A percentile compares a stretch with the other conserved stretches of the same genome.
Evolutionary conservation across 768 basidiomycete genomes (phyloP).

Genomic region (Xerocomus spinulosus): DNA sequence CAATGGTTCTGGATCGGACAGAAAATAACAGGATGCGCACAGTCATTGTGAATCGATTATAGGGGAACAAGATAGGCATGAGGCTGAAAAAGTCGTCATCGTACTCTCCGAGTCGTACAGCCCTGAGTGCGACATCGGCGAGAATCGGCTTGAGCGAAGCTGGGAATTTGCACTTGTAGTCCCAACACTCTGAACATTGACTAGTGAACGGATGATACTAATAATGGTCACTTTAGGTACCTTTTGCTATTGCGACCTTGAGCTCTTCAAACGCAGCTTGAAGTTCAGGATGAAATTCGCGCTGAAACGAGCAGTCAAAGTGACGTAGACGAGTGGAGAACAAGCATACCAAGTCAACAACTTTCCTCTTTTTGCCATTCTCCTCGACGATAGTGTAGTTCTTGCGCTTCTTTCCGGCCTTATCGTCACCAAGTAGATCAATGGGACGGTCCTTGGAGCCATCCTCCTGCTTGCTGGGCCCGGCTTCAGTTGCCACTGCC

Average conservation of each 20-base stretch:
- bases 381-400: conserved; percentile 49
- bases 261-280: conserved; percentile 58
- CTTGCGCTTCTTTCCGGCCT: conserved; percentile 49
- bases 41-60: conserved; percentile 93
- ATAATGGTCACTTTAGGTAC: conserved; percentile 27
- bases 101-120: conserved; percentile 82
- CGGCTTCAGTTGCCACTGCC: conserved; percentile 21
- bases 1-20: neutral
- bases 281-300: conserved; percentile 68
- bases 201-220: neutral
- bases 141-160: conserved; percentile 70
- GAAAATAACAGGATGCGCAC: conserved; percentile 37
- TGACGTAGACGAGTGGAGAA: neutral
- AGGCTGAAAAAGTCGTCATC: conserved; percentile 88
- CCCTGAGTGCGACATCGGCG: conserved; percentile 65
- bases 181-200: conserved; percentile 60
- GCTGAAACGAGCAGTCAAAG: conserved; percentile 30
- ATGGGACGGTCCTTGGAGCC: conserved; percentile 53
- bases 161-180: conserved; percentile 87
- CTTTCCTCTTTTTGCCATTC: conserved; percentile 66
- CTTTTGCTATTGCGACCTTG: conserved; percentile 54
- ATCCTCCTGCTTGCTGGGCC: conserved; percentile 30
- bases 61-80: conserved; percentile 85
- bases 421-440: conserved; percentile 37
- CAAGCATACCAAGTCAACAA: conserved; percentile 56